Conservation (phyloP, 1,284 basidiomycete genomes). For the Sparassis latifolia region DNA sequence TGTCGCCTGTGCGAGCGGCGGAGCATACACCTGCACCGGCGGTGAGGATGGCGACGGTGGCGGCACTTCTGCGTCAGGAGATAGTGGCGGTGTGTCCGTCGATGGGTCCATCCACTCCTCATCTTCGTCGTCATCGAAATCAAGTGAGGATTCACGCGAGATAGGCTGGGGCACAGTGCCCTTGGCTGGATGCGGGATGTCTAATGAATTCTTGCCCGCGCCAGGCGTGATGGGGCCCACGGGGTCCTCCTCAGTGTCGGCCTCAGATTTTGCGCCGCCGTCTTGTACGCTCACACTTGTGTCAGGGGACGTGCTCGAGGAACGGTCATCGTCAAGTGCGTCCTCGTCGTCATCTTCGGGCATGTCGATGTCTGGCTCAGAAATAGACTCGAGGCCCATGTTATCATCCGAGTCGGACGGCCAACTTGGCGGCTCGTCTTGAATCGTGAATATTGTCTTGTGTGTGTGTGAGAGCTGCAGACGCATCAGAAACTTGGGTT, state of each 20-base stretch:
- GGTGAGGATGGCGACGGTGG: constrained; percentile 8
- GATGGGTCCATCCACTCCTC: constrained; percentile 62
- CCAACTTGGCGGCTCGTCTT: constrained; percentile 84
- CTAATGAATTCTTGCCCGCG: constrained; percentile 39
- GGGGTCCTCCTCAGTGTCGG: constrained; percentile 62
- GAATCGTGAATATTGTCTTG: constrained; percentile 74
- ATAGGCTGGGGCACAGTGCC: neutral
- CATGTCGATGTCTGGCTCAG: constrained; percentile 62
- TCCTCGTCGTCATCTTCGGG: constrained; percentile 37
- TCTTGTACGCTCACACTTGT: constrained; percentile 14
- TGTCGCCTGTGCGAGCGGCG: constrained; percentile 15
- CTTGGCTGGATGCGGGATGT: constrained; percentile 20
- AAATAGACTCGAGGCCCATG: constrained; percentile 75
- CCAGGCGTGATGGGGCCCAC: constrained; percentile 62
- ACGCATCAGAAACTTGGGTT: neutral
- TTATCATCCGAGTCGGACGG: constrained; percentile 67
- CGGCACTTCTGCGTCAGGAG: constrained; percentile 14
- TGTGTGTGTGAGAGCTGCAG: constrained; percentile 49
- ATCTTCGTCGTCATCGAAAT: constrained; percentile 43
- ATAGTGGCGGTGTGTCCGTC: constrained; percentile 29
- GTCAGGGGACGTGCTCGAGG: constrained; percentile 23
- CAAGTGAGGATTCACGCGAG: constrained; percentile 11
- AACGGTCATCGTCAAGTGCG: constrained; percentile 28
- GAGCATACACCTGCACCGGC: constrained; percentile 3
- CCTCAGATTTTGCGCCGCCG: constrained; percentile 34